These are phyloP conservation scores for Cryomyces minteri DNA, from an alignment of 495 filamentous ascomycete species.

Conservation along the genomic window DNA sequence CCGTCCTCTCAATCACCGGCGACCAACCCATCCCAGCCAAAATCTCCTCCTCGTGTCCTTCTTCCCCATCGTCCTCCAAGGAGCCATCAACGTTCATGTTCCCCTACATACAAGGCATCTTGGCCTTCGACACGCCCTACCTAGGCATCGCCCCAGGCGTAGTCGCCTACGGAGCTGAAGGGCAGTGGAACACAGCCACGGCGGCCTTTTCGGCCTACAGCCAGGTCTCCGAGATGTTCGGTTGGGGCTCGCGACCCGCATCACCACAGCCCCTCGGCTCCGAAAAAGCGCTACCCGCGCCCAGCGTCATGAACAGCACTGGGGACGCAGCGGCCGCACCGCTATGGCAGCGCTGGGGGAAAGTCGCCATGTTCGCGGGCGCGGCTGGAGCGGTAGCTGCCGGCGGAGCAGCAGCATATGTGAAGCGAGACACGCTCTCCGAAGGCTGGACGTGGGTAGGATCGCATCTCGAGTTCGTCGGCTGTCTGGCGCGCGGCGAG, in stretches of 20 bases:
- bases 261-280: not conserved
- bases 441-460: slow-evolving; percentile 62
- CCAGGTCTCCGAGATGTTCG: slow-evolving; percentile 40
- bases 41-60: not conserved
- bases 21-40: slow-evolving; percentile 40
- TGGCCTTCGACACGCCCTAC: slow-evolving; percentile 92
- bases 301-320: not conserved
- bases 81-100: slow-evolving; percentile 34
- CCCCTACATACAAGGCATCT: slow-evolving; percentile 60
- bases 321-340: slow-evolving; percentile 34
- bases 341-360: slow-evolving; percentile 57
- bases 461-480: slow-evolving; percentile 90
- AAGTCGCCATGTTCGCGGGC: slow-evolving; percentile 66
- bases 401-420: slow-evolving; percentile 65
- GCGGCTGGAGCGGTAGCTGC: slow-evolving; percentile 67
- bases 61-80: slow-evolving; percentile 6
- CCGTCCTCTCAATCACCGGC: slow-evolving; percentile 46
- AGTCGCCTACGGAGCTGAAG: slow-evolving; percentile 75
- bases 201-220: slow-evolving; percentile 50
- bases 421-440: slow-evolving; percentile 59
- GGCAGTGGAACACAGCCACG: slow-evolving; percentile 57
- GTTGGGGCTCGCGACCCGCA: slow-evolving; percentile 19
- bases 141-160: slow-evolving; percentile 80
- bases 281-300: slow-evolving; percentile 13
- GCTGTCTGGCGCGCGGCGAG: slow-evolving; percentile 59